Percentiles rank a stretch among this genome's conserved stretches.
These are phyloP conservation scores for Rickenella mellea DNA, from an alignment of 768 basidiomycete genomes.

Conservation along the genomic window DNA sequence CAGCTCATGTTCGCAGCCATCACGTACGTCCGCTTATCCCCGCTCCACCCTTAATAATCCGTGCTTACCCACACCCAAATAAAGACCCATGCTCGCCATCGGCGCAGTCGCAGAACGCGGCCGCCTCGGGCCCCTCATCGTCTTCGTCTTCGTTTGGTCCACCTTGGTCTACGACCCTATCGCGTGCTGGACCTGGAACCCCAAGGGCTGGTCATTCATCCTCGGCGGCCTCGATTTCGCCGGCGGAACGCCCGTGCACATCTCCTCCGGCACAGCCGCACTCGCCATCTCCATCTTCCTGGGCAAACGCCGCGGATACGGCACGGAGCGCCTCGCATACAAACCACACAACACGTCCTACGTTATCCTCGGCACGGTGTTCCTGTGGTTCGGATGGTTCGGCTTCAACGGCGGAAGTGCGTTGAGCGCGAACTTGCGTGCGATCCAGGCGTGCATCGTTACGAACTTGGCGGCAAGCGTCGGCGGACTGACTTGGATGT, in stretches of 20 bases:
- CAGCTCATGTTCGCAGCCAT: constrained; percentile 89
- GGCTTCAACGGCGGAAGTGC: constrained; percentile 94
- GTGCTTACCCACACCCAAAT: constrained; percentile 17
- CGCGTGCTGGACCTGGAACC: constrained; percentile 95
- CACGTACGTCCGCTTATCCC: constrained; percentile 39
- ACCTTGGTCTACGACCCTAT: constrained; percentile 85
- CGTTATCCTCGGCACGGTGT: constrained; percentile 85
- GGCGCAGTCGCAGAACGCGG: constrained; percentile 90
- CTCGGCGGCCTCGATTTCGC: constrained; percentile 88
- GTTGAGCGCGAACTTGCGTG: constrained; percentile 80
- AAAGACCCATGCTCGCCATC: constrained; percentile 75
- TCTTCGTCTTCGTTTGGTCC: constrained; percentile 88
- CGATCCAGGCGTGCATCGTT: constrained; percentile 81
- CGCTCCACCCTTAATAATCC: background rate
- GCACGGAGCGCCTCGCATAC: constrained; percentile 84
- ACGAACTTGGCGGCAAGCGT: constrained; percentile 88
- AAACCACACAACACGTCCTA: constrained; percentile 92
- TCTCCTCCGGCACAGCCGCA: constrained; percentile 86
- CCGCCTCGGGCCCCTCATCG: constrained; percentile 74
- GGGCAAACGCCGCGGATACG: constrained; percentile 85
- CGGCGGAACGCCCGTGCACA: constrained; percentile 95
- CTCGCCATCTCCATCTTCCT: constrained; percentile 87
- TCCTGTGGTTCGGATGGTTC: constrained; percentile 96
- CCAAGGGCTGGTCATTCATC: constrained; percentile 63
- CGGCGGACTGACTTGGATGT: constrained; percentile 89